phyloP scores from a whole-genome alignment of 768 basidiomycete species.

The Mycena rosella region DNA sequence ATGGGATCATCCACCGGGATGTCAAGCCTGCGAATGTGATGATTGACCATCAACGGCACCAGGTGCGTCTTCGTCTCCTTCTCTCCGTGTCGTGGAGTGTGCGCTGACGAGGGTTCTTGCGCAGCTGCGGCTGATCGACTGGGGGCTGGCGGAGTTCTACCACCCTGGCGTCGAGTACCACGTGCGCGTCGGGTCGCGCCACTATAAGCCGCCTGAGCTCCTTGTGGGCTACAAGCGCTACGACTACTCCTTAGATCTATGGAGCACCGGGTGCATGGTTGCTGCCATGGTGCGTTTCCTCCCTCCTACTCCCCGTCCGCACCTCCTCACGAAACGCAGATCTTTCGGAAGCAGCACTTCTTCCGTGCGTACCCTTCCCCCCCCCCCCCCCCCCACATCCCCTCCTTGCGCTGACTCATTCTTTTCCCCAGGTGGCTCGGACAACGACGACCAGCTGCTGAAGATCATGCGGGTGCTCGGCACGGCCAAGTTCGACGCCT shows the following conservation, averaged over 20 bases:
- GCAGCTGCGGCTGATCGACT: constrained; percentile 74
- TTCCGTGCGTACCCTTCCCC: constrained; percentile 65
- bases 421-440: constrained; percentile 55
- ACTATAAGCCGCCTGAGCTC: constrained; percentile 79
- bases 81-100: background rate
- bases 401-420: no score
- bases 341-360: constrained; percentile 81
- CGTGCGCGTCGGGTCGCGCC: constrained; percentile 67
- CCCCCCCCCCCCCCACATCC: no score
- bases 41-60: constrained; percentile 74
- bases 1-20: constrained; percentile 73
- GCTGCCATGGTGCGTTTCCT: constrained; percentile 71
- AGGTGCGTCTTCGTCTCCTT: constrained; percentile 54
- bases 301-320: constrained; percentile 9
- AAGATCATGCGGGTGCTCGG: constrained; percentile 76
- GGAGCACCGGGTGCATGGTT: constrained; percentile 84
- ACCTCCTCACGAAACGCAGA: constrained; percentile 50
- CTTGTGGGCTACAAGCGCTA: constrained; percentile 80
- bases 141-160: constrained; percentile 85
- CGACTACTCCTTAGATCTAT: constrained; percentile 80
- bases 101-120: background rate
- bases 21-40: constrained; percentile 70
- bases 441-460: constrained; percentile 81
- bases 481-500: constrained; percentile 73
- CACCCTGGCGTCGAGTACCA: constrained; percentile 79